Percentiles rank a stretch among this genome's conserved stretches.
Evolutionary conservation across 176 grass and related monocot species (phyloP).

Genomic region (Aegilops speltoides): DNA sequence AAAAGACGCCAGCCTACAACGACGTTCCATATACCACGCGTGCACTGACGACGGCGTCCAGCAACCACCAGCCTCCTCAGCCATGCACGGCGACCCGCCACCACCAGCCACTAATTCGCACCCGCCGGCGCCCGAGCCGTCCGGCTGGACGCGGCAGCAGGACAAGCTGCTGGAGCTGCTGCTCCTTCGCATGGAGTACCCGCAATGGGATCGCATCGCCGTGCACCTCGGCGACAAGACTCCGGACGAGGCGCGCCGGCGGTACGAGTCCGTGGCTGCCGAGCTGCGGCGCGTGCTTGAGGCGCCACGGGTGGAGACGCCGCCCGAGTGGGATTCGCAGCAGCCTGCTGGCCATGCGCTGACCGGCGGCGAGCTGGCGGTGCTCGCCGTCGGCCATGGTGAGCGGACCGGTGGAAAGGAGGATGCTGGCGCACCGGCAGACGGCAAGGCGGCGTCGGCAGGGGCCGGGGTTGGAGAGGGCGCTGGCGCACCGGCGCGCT

Average conservation of each 20-base stretch:
- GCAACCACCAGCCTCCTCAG: background rate
- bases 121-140: background rate
- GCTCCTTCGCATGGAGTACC: background rate
- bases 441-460: too few species aligned
- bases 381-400: fast-evolving
- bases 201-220: background rate
- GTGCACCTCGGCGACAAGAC: conserved; percentile 10
- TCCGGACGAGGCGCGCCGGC: background rate
- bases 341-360: background rate
- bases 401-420: background rate
- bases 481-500: background rate
- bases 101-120: background rate
- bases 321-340: conserved; percentile 16
- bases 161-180: conserved; percentile 44
- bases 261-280: background rate
- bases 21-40: background rate
- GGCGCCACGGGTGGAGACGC: background rate
- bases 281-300: background rate
- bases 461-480: background rate
- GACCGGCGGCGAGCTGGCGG: background rate
- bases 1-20: background rate
- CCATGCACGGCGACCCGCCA: background rate
- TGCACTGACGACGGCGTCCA: background rate
- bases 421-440: background rate
- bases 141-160: conserved; percentile 19